phyloP scores from a whole-genome alignment of 768 basidiomycete species.

The Agaricus subrufescens region DNA sequence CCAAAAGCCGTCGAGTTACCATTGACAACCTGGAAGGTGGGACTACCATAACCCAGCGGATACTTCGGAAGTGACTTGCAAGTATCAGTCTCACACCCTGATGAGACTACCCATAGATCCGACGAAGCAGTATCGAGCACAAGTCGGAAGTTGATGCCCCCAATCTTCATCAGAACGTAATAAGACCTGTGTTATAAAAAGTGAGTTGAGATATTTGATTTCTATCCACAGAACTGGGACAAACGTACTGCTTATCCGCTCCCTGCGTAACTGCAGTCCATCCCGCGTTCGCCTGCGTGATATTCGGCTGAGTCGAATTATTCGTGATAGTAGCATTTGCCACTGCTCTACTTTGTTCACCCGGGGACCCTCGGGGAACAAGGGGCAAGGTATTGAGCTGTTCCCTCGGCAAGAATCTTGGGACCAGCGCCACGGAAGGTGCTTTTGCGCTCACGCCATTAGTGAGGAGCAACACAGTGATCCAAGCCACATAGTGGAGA shows the following conservation, averaged over 20 bases:
- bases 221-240: not conserved
- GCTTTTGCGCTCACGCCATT: not conserved
- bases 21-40: slow-evolving; percentile 59
- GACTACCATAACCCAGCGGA: slow-evolving; percentile 61
- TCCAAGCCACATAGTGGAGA: not conserved
- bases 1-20: slow-evolving; percentile 57
- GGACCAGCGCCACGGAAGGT: not conserved
- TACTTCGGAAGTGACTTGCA: slow-evolving; percentile 65
- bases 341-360: not conserved
- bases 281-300: slow-evolving; percentile 27
- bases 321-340: not conserved
- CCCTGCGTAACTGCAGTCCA: slow-evolving; percentile 42
- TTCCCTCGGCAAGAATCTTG: slow-evolving; percentile 4
- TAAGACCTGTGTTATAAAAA: slow-evolving; percentile 48
- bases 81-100: slow-evolving; percentile 48
- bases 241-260: slow-evolving; percentile 39
- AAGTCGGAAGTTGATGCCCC: slow-evolving; percentile 61
- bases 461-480: not conserved
- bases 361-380: not conserved
- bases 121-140: slow-evolving; percentile 74
- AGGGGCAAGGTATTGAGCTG: slow-evolving; percentile 4
- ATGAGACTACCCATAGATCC: slow-evolving; percentile 68
- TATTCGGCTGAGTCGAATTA: not conserved
- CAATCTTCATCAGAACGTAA: slow-evolving; percentile 55
- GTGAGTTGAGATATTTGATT: no score